Evolutionary conservation across 2,329 filamentous ascomycete species (phyloP).

Genomic region (Colletotrichum phormii): DNA sequence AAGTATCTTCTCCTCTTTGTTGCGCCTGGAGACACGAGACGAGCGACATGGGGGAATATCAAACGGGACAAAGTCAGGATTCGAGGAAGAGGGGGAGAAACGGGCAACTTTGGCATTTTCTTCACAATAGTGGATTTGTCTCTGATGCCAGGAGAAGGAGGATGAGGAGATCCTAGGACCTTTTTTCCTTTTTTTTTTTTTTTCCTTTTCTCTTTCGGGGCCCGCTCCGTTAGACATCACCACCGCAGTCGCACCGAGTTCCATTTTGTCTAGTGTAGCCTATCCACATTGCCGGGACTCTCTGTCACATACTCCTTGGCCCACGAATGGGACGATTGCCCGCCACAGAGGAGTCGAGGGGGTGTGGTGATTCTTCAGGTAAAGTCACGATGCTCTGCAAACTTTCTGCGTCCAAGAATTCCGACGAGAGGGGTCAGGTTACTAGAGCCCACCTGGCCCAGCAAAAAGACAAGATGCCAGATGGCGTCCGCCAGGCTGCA

Average conservation of each 20-base stretch:
- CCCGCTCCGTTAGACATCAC: constrained; percentile 12
- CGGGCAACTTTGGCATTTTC: not conserved
- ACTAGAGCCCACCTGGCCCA: not conserved
- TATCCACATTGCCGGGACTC: constrained; percentile 25
- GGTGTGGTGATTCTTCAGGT: not conserved
- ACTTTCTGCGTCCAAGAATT: not conserved
- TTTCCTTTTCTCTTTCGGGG: not conserved
- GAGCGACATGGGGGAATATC: constrained; percentile 10
- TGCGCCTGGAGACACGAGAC: constrained; percentile 6
- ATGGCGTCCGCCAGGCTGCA: not conserved
- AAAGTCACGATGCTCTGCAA: constrained; percentile 1
- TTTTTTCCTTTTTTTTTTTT: too few relatives aligned
- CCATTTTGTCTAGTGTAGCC: constrained; percentile 12
- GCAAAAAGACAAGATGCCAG: not conserved
- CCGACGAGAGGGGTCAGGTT: not conserved
- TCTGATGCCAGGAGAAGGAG: not conserved
- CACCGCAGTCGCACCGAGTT: constrained; percentile 32
- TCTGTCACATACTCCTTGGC: not conserved
- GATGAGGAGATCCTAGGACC: constrained; percentile 26
- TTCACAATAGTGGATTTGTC: not conserved
- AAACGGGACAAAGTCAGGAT: not conserved
- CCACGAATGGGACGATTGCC: not conserved
- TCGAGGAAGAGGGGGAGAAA: not conserved
- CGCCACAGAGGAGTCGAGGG: not conserved
- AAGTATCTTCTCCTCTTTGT: constrained; percentile 1